phyloP scores from a whole-genome alignment of 768 basidiomycete species.

The Chalciporus chontae region DNA sequence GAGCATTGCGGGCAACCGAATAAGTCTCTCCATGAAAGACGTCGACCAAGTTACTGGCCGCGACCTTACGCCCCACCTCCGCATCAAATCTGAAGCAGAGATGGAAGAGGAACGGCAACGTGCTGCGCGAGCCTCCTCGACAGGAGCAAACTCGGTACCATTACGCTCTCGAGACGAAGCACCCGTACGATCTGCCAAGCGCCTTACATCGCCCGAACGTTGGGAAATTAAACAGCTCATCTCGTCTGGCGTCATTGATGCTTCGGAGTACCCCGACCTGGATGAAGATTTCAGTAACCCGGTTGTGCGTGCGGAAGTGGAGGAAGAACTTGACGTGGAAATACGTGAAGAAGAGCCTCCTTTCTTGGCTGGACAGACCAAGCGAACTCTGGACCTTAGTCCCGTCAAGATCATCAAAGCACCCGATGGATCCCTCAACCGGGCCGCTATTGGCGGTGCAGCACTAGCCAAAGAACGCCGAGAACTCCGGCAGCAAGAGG shows the following conservation, averaged over 20 bases:
- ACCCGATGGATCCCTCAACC: conserved; percentile 94
- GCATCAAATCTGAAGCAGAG: conserved; percentile 92
- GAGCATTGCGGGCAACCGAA: conserved; percentile 78
- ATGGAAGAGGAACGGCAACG: conserved; percentile 73
- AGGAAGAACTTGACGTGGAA: conserved; percentile 97
- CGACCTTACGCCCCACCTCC: conserved; percentile 91
- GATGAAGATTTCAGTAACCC: conserved; percentile 83
- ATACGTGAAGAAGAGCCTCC: conserved; percentile 95
- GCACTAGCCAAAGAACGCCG: conserved; percentile 92
- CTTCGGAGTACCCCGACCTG: conserved; percentile 91
- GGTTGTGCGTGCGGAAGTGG: conserved; percentile 77
- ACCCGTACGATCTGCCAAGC: conserved; percentile 73
- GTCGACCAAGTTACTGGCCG: conserved; percentile 89
- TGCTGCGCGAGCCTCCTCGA: conserved; percentile 60
- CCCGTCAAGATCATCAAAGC: conserved; percentile 99
- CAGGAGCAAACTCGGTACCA: conserved; percentile 87
- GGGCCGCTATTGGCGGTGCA: conserved; percentile 92
- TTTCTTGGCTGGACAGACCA: conserved; percentile 95
- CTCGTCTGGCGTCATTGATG: conserved; percentile 87
- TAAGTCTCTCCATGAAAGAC: conserved; percentile 96
- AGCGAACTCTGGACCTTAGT: conserved; percentile 90
- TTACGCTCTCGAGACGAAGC: conserved; percentile 52
- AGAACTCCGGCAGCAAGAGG: conserved; percentile 91
- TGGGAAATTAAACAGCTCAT: conserved; percentile 99
- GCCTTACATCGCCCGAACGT: conserved; percentile 92